phyloP scores from a whole-genome alignment of 2,329 filamentous ascomycete species.

The Madurella mycetomatis region DNA sequence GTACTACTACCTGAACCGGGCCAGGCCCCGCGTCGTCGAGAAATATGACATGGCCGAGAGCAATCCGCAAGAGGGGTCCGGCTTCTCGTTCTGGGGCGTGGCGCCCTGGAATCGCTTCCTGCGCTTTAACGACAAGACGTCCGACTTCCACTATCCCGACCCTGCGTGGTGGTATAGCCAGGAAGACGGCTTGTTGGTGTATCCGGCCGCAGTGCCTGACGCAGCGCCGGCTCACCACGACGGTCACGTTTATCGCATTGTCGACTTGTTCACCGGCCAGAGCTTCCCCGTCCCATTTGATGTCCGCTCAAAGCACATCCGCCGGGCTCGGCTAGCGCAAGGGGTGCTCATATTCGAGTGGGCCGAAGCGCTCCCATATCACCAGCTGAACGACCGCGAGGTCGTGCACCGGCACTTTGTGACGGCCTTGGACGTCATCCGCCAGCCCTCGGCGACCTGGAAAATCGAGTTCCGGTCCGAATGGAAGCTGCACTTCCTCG shows the following conservation, averaged over 20 bases:
- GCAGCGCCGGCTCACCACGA: neutral
- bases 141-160: slow-evolving; percentile 43
- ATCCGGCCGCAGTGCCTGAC: slow-evolving; percentile 33
- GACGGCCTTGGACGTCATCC: slow-evolving; percentile 51
- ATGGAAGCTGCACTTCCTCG: slow-evolving; percentile 57
- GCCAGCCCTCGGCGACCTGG: slow-evolving; percentile 33
- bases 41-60: slow-evolving; percentile 38
- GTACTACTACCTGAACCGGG: slow-evolving; percentile 50
- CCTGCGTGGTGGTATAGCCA: slow-evolving; percentile 51
- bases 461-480: slow-evolving; percentile 49
- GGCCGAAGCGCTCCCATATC: slow-evolving; percentile 50
- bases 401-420: slow-evolving; percentile 55
- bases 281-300: slow-evolving; percentile 49
- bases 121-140: slow-evolving; percentile 36
- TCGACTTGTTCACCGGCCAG: slow-evolving; percentile 45
- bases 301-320: slow-evolving; percentile 44
- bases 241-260: slow-evolving; percentile 37
- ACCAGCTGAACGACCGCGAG: slow-evolving; percentile 48
- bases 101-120: slow-evolving; percentile 44
- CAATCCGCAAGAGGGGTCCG: slow-evolving; percentile 26
- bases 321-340: slow-evolving; percentile 50
- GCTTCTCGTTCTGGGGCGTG: slow-evolving; percentile 32
- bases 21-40: slow-evolving; percentile 42
- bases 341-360: slow-evolving; percentile 60
- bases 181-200: slow-evolving; percentile 53